A percentile compares a stretch with the other conserved stretches of the same genome.
Conservation (phyloP, 192 early-diverging fungal species). For the Coemansia guatemalensis region DNA sequence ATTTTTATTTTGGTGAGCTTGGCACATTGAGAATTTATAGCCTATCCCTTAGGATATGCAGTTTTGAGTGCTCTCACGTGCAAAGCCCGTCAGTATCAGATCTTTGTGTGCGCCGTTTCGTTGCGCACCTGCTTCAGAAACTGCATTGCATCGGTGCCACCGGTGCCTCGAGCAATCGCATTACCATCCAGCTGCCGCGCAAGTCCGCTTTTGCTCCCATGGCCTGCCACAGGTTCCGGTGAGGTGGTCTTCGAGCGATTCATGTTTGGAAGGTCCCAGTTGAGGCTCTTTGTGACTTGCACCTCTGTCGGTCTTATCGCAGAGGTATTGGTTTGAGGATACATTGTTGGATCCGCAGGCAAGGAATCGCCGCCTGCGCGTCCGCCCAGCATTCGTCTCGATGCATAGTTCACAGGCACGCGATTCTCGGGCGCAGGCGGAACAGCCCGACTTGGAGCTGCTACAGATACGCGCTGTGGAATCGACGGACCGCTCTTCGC, state of each 20-base stretch:
- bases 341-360: slow-evolving; percentile 50
- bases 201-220: slow-evolving; percentile 36
- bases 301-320: neutral
- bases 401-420: slow-evolving; percentile 1
- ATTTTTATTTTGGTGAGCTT: no score
- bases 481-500: slow-evolving; percentile 69
- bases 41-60: no score
- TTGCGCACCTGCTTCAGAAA: slow-evolving; percentile 90
- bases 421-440: slow-evolving; percentile 19
- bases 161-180: slow-evolving; percentile 70
- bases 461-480: slow-evolving; percentile 38
- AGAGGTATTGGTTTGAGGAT: slow-evolving; percentile 47
- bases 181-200: slow-evolving; percentile 62
- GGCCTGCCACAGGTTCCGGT: neutral
- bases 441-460: slow-evolving; percentile 16
- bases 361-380: slow-evolving; percentile 49
- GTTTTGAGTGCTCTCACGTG: no score
- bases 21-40: no score
- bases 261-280: neutral
- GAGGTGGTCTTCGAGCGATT: slow-evolving; percentile 4
- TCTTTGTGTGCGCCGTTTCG: slow-evolving; percentile 67
- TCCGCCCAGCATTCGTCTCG: slow-evolving; percentile 16
- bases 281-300: slow-evolving; percentile 5
- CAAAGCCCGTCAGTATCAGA: slow-evolving; percentile 2
- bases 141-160: slow-evolving; percentile 86